A percentile compares a stretch with the other conserved stretches of the same genome.
Conservation (phyloP, 2,329 filamentous ascomycete genomes). For the Pseudogymnoascus sp. region DNA sequence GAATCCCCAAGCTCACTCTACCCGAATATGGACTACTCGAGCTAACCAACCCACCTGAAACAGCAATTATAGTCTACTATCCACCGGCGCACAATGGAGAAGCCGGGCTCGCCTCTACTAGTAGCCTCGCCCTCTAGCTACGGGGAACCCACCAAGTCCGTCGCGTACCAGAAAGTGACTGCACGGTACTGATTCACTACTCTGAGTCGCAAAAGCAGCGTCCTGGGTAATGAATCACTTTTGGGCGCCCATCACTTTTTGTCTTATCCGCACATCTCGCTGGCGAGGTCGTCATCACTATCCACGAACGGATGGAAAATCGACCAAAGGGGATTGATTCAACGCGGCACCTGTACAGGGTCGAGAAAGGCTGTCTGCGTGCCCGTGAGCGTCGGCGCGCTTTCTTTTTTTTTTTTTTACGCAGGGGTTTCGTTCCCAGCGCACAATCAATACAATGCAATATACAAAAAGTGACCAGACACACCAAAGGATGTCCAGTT, state of each 20-base stretch:
- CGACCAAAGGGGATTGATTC: neutral
- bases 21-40: neutral
- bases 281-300: neutral
- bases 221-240: constrained; percentile 1
- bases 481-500: neutral
- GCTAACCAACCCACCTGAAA: neutral
- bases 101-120: neutral
- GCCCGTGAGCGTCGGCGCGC: neutral
- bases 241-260: neutral
- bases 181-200: neutral
- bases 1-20: neutral
- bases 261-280: neutral
- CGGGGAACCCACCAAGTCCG: neutral
- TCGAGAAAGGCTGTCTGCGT: neutral
- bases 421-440: neutral
- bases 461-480: neutral
- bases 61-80: neutral
- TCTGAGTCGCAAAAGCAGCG: neutral
- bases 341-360: neutral
- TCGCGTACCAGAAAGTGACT: neutral
- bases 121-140: too few species aligned
- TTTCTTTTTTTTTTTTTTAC: neutral
- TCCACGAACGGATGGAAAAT: neutral
- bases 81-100: neutral
- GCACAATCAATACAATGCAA: neutral